Base-by-base conservation (phyloP, 345 rosid genomes). In the Boechera stricta region DNA sequence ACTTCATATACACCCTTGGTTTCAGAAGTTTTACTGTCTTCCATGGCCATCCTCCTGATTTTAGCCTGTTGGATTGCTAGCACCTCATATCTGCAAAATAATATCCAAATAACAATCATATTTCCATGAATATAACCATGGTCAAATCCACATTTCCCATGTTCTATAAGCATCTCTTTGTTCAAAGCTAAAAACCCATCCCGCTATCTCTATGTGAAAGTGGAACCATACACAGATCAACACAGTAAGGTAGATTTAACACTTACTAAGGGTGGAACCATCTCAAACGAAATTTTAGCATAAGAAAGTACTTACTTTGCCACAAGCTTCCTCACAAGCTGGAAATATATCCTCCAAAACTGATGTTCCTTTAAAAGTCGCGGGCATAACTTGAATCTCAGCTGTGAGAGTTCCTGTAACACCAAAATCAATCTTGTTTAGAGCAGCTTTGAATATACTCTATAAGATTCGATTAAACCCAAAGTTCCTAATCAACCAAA, bases 261-360 rank as follows among this genome's bases (percentile, higher is more conserved):
- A 42, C 12, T 56, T 55, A 4, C 21, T 18, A 41, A 39, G 64
- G 5, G 16, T 32, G 31, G 24, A 42, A 33, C 42, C 59, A 77
- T 77, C 59, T 35, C 5, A 51, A 64, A 33, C 3, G 5, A 52
- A 69, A 76, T 24, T 44, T 33, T 51, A 54, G 44, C 10, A 51
- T 38, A 32, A 24, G 0, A 41, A 56, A 67, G 58, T 54, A 66
- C 84, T 77, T 85, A 94, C 97, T 85, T 90, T 42, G 90, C 79
- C 13, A 94, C 84, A 62, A 89, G 76, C 67, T 78, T 82, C 74
- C 83, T 87, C 79, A 89, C 97, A 78, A 92, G 92, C 68, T 74
- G 65, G 75, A 90, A 94, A 71, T 94, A 92, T 75, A 88, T 88
- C 75, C 80, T 87, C 97, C 98, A 94, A 82, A 94, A 94, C 47